Evolutionary conservation across 805 yeast genomes (phyloP), one percentile per base, ranked within the genome.

Genomic region (Saccharomycopsis schoenii): DNA sequence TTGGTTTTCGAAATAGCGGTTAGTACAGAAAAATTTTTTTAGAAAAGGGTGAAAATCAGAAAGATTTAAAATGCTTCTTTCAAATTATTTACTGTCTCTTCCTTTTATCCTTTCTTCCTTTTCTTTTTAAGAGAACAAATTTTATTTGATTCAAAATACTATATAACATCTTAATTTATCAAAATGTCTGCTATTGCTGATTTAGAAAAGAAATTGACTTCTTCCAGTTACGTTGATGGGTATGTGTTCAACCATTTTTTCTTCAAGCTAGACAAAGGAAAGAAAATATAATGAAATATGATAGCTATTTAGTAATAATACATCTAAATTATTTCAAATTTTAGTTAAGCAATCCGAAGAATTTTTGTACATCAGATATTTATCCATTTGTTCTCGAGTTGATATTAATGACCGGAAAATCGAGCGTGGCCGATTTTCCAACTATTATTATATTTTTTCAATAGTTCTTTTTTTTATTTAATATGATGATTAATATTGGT

Each of bases 401-500:
- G 6, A 29, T 29, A 29, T 29, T 29, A n/a, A n/a, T n/a, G n/a
- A n/a, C n/a, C n/a, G 34, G 34, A 6, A 29, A 29, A 29, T 29
- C 34, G 34, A 29, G 34, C 34, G 6, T 29, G 6, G 6, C 6
- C 34, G 34, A 29, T 6, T 29, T 29, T 29, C 34, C 34, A 29
- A 6, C 34, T 29, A 6, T 29, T 29, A 29, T 29, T 19, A 42
- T 19, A 17, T n/a, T 47, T 11, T 47, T 47, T 47, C 21, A 25
- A 47, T 47, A 10, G 2, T 24, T 21, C 24, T 40, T 41, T 57
- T 39, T 39, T 36, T 40, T 17, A 19, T 36, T 55, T 58, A 36
- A 10, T 60, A 81, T 85, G 89, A 85, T 87, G 91, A 87, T 77
- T 78, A 72, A 73, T 71, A 80, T 86, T 88, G 96, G 96, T 88